Percentiles rank a stretch among this genome's conserved stretches.
Evolutionary conservation across 2,329 filamentous ascomycete genomes (phyloP).

Genomic region (Mariannaea elegans): DNA sequence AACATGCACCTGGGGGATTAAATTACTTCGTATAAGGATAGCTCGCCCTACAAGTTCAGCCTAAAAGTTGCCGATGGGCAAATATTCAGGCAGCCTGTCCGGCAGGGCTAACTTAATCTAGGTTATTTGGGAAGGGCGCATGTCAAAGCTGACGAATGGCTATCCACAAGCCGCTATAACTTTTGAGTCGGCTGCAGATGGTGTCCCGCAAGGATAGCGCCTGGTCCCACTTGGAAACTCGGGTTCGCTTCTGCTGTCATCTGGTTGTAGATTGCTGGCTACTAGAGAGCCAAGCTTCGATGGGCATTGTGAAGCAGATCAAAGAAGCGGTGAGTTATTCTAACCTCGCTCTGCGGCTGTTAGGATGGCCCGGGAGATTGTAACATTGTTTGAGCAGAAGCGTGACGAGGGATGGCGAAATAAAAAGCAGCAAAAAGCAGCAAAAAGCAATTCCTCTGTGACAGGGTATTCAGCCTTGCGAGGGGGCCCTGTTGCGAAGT

Average conservation of each 20-base stretch:
- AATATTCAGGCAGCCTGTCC: not conserved
- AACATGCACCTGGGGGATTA: not conserved
- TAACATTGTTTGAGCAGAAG: too few species aligned
- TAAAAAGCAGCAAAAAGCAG: not conserved
- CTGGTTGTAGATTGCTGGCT: not conserved
- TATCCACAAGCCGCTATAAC: not conserved
- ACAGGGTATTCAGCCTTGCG: slow-evolving; percentile 9
- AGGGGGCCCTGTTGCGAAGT: not conserved
- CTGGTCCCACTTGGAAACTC: not conserved
- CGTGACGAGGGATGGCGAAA: too few species aligned
- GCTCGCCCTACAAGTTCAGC: not conserved
- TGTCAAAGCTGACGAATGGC: slow-evolving; percentile 3
- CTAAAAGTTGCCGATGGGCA: not conserved
- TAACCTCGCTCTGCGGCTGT: too few species aligned
- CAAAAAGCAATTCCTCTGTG: not conserved
- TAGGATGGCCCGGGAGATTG: too few species aligned
- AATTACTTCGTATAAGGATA: too few species aligned
- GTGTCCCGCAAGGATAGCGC: not conserved
- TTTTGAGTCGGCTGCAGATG: not conserved
- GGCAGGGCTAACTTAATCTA: not conserved
- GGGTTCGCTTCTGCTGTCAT: not conserved
- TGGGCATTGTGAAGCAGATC: not conserved
- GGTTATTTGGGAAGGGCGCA: not conserved
- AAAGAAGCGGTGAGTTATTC: too few species aligned
- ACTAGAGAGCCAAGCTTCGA: not conserved